These are phyloP conservation scores for Cystobasidium tubakii DNA, from an alignment of 768 basidiomycete species.

Conservation along the genomic window DNA sequence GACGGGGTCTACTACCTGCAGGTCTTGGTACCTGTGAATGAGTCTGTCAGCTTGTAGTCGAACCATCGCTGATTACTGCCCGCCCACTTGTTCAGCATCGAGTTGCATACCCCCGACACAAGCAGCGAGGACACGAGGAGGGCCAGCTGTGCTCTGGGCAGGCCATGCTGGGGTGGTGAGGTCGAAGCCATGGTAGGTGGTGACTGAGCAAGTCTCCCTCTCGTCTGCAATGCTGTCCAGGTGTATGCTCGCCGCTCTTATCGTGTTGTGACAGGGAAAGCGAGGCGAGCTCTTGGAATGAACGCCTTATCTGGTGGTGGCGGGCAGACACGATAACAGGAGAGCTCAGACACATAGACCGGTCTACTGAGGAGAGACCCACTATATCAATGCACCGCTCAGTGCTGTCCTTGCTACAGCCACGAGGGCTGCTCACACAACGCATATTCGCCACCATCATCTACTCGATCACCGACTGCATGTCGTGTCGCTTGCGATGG, in stretches of 20 bases:
- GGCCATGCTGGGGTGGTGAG: not conserved
- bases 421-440: too few relatives aligned
- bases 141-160: not conserved
- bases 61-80: not conserved
- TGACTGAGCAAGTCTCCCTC: too few relatives aligned
- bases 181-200: constrained; percentile 5
- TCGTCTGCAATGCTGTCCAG: too few relatives aligned
- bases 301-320: not conserved
- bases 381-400: too few relatives aligned
- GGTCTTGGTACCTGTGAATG: constrained; percentile 38
- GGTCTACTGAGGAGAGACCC: too few relatives aligned
- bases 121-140: constrained; percentile 16
- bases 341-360: too few relatives aligned
- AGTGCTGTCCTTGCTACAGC: too few relatives aligned
- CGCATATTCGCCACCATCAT: not conserved
- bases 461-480: not conserved
- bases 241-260: too few relatives aligned
- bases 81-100: constrained; percentile 32
- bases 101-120: constrained; percentile 28
- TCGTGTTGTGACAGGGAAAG: constrained; percentile 14
- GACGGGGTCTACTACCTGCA: constrained; percentile 23
- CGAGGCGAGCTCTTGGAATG: not conserved
- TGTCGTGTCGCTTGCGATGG: too few relatives aligned
- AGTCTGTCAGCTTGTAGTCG: not conserved
- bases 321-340: too few relatives aligned